These are phyloP conservation scores for Fusarium nurragi DNA, from an alignment of 2,329 filamentous ascomycete genomes.

Conservation along the genomic window DNA sequence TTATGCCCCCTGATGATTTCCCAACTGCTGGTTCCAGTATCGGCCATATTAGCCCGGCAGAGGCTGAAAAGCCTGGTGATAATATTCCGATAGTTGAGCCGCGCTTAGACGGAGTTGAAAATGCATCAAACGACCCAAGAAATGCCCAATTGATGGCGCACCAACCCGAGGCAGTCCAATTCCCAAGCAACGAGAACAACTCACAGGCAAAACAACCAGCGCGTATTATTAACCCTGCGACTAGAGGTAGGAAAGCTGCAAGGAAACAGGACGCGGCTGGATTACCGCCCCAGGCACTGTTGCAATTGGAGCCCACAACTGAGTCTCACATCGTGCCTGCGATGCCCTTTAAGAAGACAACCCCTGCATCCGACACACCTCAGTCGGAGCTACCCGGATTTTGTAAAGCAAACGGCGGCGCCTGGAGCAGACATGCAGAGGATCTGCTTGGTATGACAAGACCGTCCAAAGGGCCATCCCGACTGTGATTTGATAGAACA, in stretches of 20 bases:
- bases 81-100: background rate
- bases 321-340: constrained; percentile 13
- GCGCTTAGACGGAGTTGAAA: background rate
- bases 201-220: constrained; percentile 23
- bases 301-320: constrained; percentile 49
- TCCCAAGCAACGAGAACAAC: constrained; percentile 6
- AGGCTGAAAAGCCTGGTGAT: background rate
- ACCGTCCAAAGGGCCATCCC: constrained; percentile 51
- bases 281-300: constrained; percentile 55
- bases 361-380: background rate
- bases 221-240: constrained; percentile 58
- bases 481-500: constrained; percentile 3
- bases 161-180: background rate
- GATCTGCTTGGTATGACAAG: constrained; percentile 71
- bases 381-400: constrained; percentile 53
- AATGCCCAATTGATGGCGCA: background rate
- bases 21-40: constrained; percentile 30
- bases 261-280: constrained; percentile 62
- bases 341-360: background rate
- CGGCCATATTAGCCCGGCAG: background rate
- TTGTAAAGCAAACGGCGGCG: constrained; percentile 63
- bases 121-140: background rate
- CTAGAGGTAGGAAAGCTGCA: constrained; percentile 63
- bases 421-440: constrained; percentile 75
- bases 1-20: constrained; percentile 31